phyloP scores from a whole-genome alignment of 352 stramenopile species.

The Phytophthora boehmeriae region DNA sequence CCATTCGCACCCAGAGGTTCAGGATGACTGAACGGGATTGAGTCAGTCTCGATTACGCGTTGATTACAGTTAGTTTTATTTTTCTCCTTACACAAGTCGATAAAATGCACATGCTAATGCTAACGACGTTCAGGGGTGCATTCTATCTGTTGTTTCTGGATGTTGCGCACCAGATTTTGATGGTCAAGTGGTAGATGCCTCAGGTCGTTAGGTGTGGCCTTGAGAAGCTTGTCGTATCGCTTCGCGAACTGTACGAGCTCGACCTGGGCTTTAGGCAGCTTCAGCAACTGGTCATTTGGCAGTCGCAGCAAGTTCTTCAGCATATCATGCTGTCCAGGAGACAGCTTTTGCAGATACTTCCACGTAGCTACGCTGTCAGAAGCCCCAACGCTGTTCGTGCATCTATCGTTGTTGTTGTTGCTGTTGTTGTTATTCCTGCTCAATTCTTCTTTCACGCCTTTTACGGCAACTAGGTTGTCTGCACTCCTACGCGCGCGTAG shows the following conservation, averaged over 20 bases:
- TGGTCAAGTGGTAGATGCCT: conserved; percentile 41
- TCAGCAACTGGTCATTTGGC: conserved; percentile 39
- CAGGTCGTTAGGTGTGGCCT: conserved; percentile 39
- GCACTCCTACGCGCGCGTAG: conserved; percentile 2
- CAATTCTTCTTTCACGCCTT: background rate
- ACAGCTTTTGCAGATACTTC: conserved; percentile 26
- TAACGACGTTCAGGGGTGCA: conserved; percentile 12
- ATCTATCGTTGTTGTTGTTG: conserved; percentile 10
- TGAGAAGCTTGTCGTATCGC: conserved; percentile 50
- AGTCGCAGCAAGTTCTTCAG: conserved; percentile 46
- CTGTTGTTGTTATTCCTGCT: conserved; percentile 14
- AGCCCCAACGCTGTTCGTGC: background rate
- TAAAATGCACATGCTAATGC: background rate
- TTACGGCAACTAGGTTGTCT: background rate
- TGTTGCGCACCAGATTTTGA: conserved; percentile 46
- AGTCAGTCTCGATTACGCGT: background rate
- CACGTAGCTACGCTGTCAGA: conserved; percentile 10
- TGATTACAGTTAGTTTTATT: conserved; percentile 1
- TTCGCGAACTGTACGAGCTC: conserved; percentile 65
- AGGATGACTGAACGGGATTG: conserved; percentile 18
- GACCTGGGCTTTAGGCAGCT: conserved; percentile 40
- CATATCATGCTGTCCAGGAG: conserved; percentile 41
- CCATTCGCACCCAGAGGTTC: conserved; percentile 39
- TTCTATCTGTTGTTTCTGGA: conserved; percentile 25
- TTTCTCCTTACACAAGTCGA: conserved; percentile 16